Evolutionary conservation across 768 basidiomycete species (phyloP), one percentile per base, ranked within the genome.

Genomic region (Tylopilus felleus): DNA sequence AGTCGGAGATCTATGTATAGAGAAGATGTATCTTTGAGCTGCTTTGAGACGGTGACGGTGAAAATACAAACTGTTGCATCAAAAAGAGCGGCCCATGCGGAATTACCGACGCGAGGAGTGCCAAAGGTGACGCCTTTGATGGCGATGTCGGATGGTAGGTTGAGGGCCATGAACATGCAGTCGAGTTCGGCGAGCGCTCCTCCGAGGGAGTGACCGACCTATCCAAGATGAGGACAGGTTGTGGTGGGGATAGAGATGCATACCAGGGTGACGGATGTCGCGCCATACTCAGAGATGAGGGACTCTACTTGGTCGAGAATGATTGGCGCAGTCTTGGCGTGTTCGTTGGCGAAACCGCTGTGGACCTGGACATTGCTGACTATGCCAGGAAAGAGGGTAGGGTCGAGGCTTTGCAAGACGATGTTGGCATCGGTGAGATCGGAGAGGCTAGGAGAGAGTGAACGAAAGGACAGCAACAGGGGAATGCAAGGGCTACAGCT

Each of bases 331-430:
- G 77, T 81, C 52, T 69, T 50, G 1, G 79, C 75, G 38, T 85
- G 83, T 46, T 74, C 74, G 36, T 75, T 63, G 2, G 76, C 72
- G 65, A 85, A 86, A 5, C 85, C 84, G 35, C 74, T 70, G 59
- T 82, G 84, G 17, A 78, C 81, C 52, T 64, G 58, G 19, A 82
- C 75, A 33, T 52, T 66, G 17, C 65, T 65, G 28, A 74, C 60
- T 14, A 83, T 64, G 1, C 82, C 83, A 2, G 84, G 84, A 71
- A 85, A 86, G 8, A 85, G 74, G 0, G 66, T 65, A 1, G 74
- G 27, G 59, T 81, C 66, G 25, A 84, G 71, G 16, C 52, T 58
- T 28, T 69, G 64, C 61, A 73, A 68, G 29, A 67, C 1, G 47
- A 84, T 66, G 53, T 82, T 67, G 49, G 59, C 50, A 60, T 85